phyloP scores from a whole-genome alignment of 2,329 filamentous ascomycete species.

The Magnaporthales sp. region DNA sequence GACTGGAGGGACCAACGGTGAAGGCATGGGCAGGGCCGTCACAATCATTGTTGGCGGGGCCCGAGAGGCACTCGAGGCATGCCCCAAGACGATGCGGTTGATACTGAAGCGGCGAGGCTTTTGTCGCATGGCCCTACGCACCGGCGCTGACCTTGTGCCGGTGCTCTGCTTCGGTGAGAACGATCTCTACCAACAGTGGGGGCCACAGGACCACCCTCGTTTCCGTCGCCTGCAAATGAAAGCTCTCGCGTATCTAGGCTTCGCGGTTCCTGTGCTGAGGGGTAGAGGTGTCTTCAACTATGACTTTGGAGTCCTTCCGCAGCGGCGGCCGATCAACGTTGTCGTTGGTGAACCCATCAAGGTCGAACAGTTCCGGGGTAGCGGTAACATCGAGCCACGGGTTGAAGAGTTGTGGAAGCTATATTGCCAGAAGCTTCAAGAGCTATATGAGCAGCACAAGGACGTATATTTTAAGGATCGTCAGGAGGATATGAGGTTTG shows the following conservation, averaged over 20 bases:
- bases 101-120: constrained; percentile 82
- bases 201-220: constrained; percentile 65
- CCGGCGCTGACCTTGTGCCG: constrained; percentile 88
- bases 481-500: constrained; percentile 56
- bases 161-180: constrained; percentile 93
- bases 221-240: constrained; percentile 77
- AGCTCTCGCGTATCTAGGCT: constrained; percentile 79
- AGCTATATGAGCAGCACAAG: constrained; percentile 71
- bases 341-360: constrained; percentile 79
- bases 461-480: constrained; percentile 60
- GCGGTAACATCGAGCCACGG: constrained; percentile 59
- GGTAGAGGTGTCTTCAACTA: constrained; percentile 95
- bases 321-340: constrained; percentile 77
- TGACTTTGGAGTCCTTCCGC: constrained; percentile 93
- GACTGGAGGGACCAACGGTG: constrained; percentile 64
- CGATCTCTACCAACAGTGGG: constrained; percentile 86
- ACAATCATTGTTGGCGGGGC: constrained; percentile 94
- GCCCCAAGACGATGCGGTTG: constrained; percentile 66
- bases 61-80: constrained; percentile 81
- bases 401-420: constrained; percentile 71
- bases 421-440: constrained; percentile 68
- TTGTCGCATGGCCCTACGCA: constrained; percentile 83
- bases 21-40: constrained; percentile 90
- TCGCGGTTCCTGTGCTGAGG: constrained; percentile 85
- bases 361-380: constrained; percentile 42